Evolutionary conservation across 768 basidiomycete genomes (phyloP), one percentile per base, ranked within the genome.

Genomic region (Amanita exitialis): DNA sequence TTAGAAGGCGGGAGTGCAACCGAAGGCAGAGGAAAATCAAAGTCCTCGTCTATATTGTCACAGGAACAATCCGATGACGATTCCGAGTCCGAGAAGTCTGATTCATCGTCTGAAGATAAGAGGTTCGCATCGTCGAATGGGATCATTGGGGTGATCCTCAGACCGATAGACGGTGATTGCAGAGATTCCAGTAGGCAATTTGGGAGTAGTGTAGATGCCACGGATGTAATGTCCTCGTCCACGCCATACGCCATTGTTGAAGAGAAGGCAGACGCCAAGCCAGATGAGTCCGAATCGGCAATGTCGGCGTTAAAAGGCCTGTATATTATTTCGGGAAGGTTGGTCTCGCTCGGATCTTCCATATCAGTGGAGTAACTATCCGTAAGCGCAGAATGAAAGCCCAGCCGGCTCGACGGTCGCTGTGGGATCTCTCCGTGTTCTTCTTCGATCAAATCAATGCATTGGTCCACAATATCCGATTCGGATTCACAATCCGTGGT

Each of bases 401-500:
- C 73, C 6, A 78, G 66, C 41, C 74, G 74, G 55, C 74, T 80
- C 25, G 67, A 64, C 45, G 77, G 74, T 28, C 75, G 73, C 56
- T 65, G 62, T 30, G 74, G 73, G n/a, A 66, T 58, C 18, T 59
- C 63, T 42, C 60, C 58, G 6, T 38, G 32, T 42, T 59, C 59
- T 18, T 21, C 49, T 27, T 41, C 34, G 32, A 45, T 41, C 36
- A 45, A 44, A 27, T 49, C 45, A 32, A 44, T 51, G 39, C 53
- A 54, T 39, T 59, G 56, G 37, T 61, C 59, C 41, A 57, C 59
- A 46, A 61, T 61, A 47, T 61, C 61, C 23, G 56, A 58, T 56
- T 61, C 61, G 16, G 54, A 16, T 47, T 58, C 53, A 25, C 47
- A 25, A 21, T 59, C 54, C 16, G 36, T 16, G 13, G 45, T 21